Percentiles rank a stretch among this genome's conserved stretches.
Evolutionary conservation across 2,329 filamentous ascomycete genomes (phyloP).

Genomic region (Cytospora piceicola): DNA sequence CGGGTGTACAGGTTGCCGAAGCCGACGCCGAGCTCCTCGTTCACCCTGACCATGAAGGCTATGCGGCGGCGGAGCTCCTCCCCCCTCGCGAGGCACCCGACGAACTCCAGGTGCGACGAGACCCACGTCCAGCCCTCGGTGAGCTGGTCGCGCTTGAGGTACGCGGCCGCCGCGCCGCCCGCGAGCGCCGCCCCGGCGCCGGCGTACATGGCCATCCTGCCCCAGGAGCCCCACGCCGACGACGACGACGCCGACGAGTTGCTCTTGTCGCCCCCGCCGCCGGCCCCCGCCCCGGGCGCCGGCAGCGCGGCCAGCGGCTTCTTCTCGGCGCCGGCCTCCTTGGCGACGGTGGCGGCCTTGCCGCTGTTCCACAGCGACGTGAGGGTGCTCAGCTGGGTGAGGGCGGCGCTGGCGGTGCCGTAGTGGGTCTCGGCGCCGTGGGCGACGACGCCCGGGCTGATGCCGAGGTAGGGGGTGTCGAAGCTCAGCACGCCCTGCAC

Average conservation of each 20-base stretch:
- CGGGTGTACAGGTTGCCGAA: slow-evolving; percentile 88
- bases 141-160: slow-evolving; percentile 81
- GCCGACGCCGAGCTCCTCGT: slow-evolving; percentile 68
- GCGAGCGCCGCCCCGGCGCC: slow-evolving; percentile 83
- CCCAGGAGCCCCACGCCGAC: slow-evolving; percentile 74
- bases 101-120: slow-evolving; percentile 88
- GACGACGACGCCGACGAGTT: slow-evolving; percentile 44
- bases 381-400: slow-evolving; percentile 67
- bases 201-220: slow-evolving; percentile 82
- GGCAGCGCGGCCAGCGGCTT: slow-evolving; percentile 43
- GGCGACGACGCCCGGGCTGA: slow-evolving; percentile 80
- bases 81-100: slow-evolving; percentile 83
- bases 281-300: slow-evolving; percentile 39
- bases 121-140: slow-evolving; percentile 79
- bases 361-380: slow-evolving; percentile 65
- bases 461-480: slow-evolving; percentile 89
- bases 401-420: slow-evolving; percentile 70
- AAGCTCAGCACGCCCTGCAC: slow-evolving; percentile 90
- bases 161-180: slow-evolving; percentile 82
- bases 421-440: slow-evolving; percentile 88
- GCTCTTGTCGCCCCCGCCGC: slow-evolving; percentile 22
- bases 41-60: slow-evolving; percentile 66
- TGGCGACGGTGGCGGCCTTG: slow-evolving; percentile 38
- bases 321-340: slow-evolving; percentile 37
- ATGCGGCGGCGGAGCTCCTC: slow-evolving; percentile 81